Evolutionary conservation across 495 filamentous ascomycete genomes (phyloP).

Genomic region (Tuber indicum): DNA sequence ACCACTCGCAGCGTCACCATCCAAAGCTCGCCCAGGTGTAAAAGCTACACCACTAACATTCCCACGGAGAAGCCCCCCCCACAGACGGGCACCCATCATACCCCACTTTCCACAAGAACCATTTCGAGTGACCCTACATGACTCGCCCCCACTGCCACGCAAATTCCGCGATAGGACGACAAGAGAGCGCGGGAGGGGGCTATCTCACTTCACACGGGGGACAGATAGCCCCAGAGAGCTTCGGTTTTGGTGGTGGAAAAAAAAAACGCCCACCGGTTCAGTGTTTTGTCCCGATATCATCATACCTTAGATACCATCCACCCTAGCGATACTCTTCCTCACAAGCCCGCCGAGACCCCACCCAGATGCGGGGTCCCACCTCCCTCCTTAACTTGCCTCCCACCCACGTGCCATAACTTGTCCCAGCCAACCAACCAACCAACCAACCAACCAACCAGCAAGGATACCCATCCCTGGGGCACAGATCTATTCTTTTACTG

Average conservation of each 20-base stretch:
- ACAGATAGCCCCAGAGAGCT: too few species aligned
- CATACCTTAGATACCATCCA: background rate
- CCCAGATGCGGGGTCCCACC: background rate
- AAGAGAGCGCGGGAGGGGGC: too few species aligned
- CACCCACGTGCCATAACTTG: background rate
- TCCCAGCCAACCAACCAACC: background rate
- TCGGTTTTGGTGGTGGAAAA: background rate
- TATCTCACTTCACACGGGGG: too few species aligned
- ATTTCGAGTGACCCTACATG: too few species aligned
- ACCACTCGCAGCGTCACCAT: too few species aligned
- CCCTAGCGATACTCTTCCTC: background rate
- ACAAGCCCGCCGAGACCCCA: background rate
- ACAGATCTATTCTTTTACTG: background rate
- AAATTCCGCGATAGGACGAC: too few species aligned
- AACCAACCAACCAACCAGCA: background rate
- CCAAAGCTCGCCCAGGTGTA: background rate
- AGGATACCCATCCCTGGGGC: background rate
- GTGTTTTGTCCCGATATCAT: background rate
- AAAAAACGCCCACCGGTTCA: too few species aligned
- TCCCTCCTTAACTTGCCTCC: background rate
- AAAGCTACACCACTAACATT: too few species aligned
- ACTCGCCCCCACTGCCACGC: too few species aligned
- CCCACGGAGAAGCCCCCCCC: too few species aligned
- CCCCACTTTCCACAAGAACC: too few species aligned
- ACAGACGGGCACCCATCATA: background rate